Evolutionary conservation across 306 rosid species (phyloP).

Genomic region (Medicago lupulina): DNA sequence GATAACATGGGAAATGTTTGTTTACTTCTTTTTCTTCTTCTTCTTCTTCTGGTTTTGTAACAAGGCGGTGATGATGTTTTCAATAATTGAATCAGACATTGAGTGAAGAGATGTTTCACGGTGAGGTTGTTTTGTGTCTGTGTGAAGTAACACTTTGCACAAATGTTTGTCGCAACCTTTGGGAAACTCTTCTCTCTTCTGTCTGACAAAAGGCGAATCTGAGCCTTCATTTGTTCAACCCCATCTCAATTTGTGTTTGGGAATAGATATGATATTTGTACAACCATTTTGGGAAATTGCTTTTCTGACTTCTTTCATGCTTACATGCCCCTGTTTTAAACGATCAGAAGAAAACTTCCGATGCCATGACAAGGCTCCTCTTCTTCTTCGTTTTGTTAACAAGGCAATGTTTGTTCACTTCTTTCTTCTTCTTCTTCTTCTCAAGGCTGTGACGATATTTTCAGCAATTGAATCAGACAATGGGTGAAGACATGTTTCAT

Average conservation of each 20-base stretch:
- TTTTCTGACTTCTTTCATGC: too few species aligned
- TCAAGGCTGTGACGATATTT: slow-evolving; percentile 32
- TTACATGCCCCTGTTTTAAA: too few species aligned
- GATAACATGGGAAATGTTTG: background rate
- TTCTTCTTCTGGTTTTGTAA: background rate
- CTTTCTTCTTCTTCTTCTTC: background rate
- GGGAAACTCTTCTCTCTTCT: background rate
- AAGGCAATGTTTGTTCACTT: too few species aligned
- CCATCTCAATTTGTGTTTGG: background rate
- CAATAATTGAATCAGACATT: slow-evolving; percentile 22
- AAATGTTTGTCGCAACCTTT: slow-evolving; percentile 35
- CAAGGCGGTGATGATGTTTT: slow-evolving; percentile 43
- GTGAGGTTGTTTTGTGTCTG: slow-evolving; percentile 37
- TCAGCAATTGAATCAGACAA: slow-evolving; percentile 29
- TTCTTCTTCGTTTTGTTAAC: background rate
- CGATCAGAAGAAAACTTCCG: too few species aligned
- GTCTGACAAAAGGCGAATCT: slow-evolving; percentile 17
- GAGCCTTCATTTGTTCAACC: background rate
- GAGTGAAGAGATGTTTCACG: slow-evolving; percentile 35
- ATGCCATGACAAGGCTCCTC: too few species aligned
- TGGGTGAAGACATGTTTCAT: slow-evolving; percentile 34
- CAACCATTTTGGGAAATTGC: too few species aligned
- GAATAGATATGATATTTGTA: background rate
- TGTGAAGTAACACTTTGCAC: slow-evolving; percentile 11
- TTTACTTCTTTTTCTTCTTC: background rate